Percentiles rank a stretch among this genome's conserved stretches.
phyloP scores from a whole-genome alignment of 306 rosid species.

The Dalbergia oliveri region DNA sequence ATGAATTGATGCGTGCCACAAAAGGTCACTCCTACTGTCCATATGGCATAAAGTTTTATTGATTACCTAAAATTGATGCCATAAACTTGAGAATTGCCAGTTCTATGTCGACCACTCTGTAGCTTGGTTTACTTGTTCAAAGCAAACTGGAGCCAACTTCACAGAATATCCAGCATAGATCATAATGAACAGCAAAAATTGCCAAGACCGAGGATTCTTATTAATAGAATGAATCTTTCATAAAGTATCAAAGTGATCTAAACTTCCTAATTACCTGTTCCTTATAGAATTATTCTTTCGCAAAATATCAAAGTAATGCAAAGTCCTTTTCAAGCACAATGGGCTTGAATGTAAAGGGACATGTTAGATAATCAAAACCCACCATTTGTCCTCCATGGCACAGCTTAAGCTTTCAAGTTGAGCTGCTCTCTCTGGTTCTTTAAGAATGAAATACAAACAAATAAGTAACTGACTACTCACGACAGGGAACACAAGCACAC shows the following conservation, averaged over 20 bases:
- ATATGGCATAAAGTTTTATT: slow-evolving; percentile 15
- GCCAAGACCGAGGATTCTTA: too few species aligned
- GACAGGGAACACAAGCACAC: neutral
- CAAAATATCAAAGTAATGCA: too few species aligned
- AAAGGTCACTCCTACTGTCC: neutral
- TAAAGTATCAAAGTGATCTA: neutral
- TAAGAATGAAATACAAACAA: neutral
- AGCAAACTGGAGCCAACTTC: neutral
- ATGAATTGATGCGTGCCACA: neutral
- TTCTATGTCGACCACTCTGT: slow-evolving; percentile 19
- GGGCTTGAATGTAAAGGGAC: neutral
- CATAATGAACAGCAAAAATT: slow-evolving; percentile 6
- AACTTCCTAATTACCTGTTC: neutral
- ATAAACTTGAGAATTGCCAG: neutral
- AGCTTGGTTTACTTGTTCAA: slow-evolving; percentile 4
- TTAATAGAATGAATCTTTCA: slow-evolving; percentile 2
- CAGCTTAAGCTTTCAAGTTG: neutral
- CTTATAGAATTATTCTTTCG: too few species aligned
- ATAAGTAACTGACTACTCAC: slow-evolving; percentile 6
- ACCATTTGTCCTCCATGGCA: neutral
- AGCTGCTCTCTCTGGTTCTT: neutral
- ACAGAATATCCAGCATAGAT: neutral
- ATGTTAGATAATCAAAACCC: neutral
- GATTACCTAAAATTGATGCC: neutral
- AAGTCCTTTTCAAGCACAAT: too few species aligned